Conservation (phyloP, 1,139 yeast genomes). For the Protomyces gravidus region DNA sequence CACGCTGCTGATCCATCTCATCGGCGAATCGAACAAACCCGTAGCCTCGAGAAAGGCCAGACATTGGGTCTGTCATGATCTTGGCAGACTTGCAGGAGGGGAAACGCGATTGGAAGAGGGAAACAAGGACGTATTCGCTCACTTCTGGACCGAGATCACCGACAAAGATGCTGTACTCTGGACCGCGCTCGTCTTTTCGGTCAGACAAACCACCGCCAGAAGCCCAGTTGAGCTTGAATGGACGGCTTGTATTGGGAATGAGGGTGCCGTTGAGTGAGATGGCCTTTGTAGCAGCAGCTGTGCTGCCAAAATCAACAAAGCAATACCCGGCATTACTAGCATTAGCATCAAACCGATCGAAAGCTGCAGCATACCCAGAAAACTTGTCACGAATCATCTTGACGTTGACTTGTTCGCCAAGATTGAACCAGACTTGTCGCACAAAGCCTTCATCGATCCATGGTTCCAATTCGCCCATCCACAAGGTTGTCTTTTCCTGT, state of each 20-base stretch:
- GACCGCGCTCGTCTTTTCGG: constrained; percentile 42
- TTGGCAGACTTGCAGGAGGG: constrained; percentile 78
- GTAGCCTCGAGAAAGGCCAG: constrained; percentile 76
- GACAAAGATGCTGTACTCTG: constrained; percentile 73
- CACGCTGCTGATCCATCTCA: constrained; percentile 68
- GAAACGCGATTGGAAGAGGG: constrained; percentile 64
- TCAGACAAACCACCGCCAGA: constrained; percentile 58
- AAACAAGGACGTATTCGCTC: constrained; percentile 59
- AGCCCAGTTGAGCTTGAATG: constrained; percentile 81
- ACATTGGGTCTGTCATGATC: constrained; percentile 75
- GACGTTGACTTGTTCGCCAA: constrained; percentile 53
- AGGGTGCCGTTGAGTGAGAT: constrained; percentile 59
- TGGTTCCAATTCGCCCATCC: constrained; percentile 93
- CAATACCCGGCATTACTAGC: constrained; percentile 67
- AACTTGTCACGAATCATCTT: constrained; percentile 58
- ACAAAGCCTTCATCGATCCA: constrained; percentile 73
- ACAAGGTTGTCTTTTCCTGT: constrained; percentile 22
- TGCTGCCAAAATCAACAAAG: constrained; percentile 71
- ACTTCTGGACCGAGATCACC: constrained; percentile 79
- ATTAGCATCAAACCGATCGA: background rate
- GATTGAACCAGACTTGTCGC: constrained; percentile 59
- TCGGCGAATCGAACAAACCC: constrained; percentile 83
- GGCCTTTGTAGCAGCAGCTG: constrained; percentile 67
- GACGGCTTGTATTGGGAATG: constrained; percentile 59
- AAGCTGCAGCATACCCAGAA: constrained; percentile 34